Base-by-base conservation (phyloP, 2,329 filamentous ascomycete species). In the Neopestalotiopsis sp. region DNA sequence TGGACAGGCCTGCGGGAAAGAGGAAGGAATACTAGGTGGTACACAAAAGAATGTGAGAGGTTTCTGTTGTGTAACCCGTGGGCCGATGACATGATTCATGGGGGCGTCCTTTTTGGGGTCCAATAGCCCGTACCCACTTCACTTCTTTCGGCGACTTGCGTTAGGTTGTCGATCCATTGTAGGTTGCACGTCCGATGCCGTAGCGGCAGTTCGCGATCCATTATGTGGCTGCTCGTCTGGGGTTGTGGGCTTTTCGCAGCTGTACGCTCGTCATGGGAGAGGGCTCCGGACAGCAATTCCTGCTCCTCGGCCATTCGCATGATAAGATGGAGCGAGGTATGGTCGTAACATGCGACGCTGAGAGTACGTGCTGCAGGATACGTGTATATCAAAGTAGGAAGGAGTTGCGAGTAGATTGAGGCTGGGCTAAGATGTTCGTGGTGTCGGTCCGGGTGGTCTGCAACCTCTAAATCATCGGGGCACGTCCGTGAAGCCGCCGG, bases 1-100 rank as follows among this genome's bases (percentile, higher is more conserved):
- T 32, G 30, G 57, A 34, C 59, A 40, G 32, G 32, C 12, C 30
- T 14, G 30, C 32, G 30, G n/a, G 30, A 38, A 62, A 62, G 14
- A 9, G 34, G 17, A 62, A 34, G 30, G 32, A 62, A 40, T 62
- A 40, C 28, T 30, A 40, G 32, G 45, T 49, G 34, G 34, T 53
- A 53, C 45, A 17, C 17, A 53, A 20, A 10, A 6, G 20, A 53
- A 20, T 24, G 45, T 53, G 45, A 53, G 45, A 53, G 17, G 45
- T 53, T 62, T 62, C 32, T 38, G 30, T 40, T 62, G 30, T 34
- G 30, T 40, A 34, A 40, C 32, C 59, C 59, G 32, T 62, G 59
- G 59, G 59, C 59, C 34, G 59, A 34, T 62, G 59, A 62, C 59
- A 62, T 62, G 59, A 62, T 62, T 62, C 59, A 62, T 62, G 59